phyloP scores from a whole-genome alignment of 2,329 filamentous ascomycete genomes.

The Colletotrichum tabaci region DNA sequence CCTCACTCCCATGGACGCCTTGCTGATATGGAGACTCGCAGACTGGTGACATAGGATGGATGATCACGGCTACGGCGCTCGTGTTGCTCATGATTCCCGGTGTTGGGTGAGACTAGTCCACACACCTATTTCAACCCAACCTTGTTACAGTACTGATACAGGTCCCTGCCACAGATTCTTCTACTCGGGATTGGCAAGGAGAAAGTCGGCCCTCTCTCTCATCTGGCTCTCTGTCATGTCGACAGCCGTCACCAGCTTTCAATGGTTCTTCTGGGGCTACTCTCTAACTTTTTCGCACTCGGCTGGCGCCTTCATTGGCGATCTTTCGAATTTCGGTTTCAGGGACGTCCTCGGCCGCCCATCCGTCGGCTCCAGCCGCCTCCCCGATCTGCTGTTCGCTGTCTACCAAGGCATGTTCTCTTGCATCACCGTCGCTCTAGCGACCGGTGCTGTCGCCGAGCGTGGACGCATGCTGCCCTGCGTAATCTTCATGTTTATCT shows the following conservation, averaged over 20 bases:
- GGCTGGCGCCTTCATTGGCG: conserved; percentile 82
- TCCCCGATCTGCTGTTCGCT: conserved; percentile 89
- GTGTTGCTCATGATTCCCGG: conserved; percentile 95
- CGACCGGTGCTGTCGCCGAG: conserved; percentile 88
- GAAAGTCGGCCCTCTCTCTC: conserved; percentile 90
- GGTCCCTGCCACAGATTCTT: conserved; percentile 73
- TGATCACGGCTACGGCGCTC: conserved; percentile 85
- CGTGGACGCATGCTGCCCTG: conserved; percentile 90
- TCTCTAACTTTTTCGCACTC: conserved; percentile 86
- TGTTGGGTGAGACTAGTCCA: conserved; percentile 67
- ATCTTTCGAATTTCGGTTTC: conserved; percentile 85
- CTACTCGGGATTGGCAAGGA: conserved; percentile 89
- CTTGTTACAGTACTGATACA: conserved; percentile 23
- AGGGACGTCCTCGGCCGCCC: conserved; percentile 81
- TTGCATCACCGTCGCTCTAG: conserved; percentile 87
- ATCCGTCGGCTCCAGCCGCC: conserved; percentile 79
- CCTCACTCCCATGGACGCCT: conserved; percentile 13
- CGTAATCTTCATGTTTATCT: conserved; percentile 93
- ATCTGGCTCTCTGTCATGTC: conserved; percentile 95
- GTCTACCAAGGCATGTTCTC: conserved; percentile 93
- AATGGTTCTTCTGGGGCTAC: conserved; percentile 97
- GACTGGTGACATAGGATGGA: conserved; percentile 88
- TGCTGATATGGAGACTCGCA: conserved; percentile 55
- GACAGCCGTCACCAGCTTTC: conserved; percentile 85
- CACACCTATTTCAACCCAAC: background rate